phyloP scores from a whole-genome alignment of 306 rosid genomes.

The Castanopsis chinensis region DNA sequence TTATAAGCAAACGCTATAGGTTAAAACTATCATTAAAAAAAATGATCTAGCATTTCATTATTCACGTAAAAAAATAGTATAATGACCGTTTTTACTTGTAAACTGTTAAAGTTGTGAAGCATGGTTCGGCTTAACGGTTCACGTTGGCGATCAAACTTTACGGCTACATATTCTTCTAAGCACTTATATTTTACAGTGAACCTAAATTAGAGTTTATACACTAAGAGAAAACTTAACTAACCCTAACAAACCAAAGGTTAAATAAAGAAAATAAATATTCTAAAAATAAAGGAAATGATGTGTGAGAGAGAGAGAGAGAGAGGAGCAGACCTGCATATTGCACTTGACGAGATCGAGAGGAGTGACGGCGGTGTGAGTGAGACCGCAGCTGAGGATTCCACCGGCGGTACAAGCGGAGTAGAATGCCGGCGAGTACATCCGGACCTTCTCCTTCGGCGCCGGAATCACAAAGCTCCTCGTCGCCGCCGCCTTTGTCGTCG shows the following conservation, averaged over 20 bases:
- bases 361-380: constrained; percentile 69
- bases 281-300: neutral
- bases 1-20: too few species aligned
- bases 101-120: too few species aligned
- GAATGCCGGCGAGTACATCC: constrained; percentile 60
- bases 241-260: neutral
- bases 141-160: too few species aligned
- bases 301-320: neutral
- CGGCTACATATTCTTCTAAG: too few species aligned
- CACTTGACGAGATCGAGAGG: constrained; percentile 84
- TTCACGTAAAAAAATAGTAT: too few species aligned
- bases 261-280: neutral
- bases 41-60: too few species aligned
- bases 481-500: neutral
- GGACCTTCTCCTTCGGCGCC: constrained; percentile 49
- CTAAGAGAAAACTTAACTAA: too few species aligned
- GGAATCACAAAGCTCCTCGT: constrained; percentile 31
- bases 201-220: too few species aligned
- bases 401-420: constrained; percentile 55
- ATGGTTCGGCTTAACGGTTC: too few species aligned
- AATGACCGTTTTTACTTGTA: too few species aligned
- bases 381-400: constrained; percentile 60
- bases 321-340: constrained; percentile 71
- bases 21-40: too few species aligned
- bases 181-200: too few species aligned